Evolutionary conservation across 2,329 filamentous ascomycete genomes (phyloP), one percentile per base, ranked within the genome.

Genomic region (Rhinocladiella mackenziei): DNA sequence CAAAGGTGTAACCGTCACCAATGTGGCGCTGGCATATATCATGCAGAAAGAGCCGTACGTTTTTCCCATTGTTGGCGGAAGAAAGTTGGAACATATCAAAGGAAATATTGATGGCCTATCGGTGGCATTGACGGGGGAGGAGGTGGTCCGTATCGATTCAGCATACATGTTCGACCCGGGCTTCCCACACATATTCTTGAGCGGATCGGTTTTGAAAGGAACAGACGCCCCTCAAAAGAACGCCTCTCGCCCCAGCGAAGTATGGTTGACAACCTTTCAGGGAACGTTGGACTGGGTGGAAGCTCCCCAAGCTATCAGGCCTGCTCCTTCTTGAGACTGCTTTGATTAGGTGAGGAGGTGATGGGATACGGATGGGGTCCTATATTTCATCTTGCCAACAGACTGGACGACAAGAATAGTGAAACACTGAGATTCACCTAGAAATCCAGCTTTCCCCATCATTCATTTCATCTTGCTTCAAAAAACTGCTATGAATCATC

Each of bases 101-200:
- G 67, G 68, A 9, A 81, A 79, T 55, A 77, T 82, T 44, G 65
- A 74, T 54, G 76, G 74, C 0, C 54, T 82, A 43, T 66, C 58
- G 3, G 58, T 81, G 26, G 51, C 59, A 19, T 60, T 82, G 40
- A 70, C 69, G 0, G 63, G 71, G 0, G 69, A 76, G 9, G 75
- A 83, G 39, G 64, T 81, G 6, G 59, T 65, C 18, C 68, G 74
- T 48, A 75, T 83, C 45, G 77, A 83, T 50, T 60, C 58, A 2
- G 71, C 73, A 8, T 62, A 64, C 32, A 57, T 65, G 3, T 82
- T 82, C 51, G 72, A 81, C n/a, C 25, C 69, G 19, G 78, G 78
- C 0, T 81, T 79, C 61, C 77, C 77, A 0, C 59, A 62, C 57
- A 66, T 6, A 11, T 36, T 36, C 18, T 23, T 36, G 33, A 36